A percentile compares a stretch with the other conserved stretches of the same genome.
Conservation (phyloP, 208 protist genomes). For the Trypanosoma cruzi region DNA sequence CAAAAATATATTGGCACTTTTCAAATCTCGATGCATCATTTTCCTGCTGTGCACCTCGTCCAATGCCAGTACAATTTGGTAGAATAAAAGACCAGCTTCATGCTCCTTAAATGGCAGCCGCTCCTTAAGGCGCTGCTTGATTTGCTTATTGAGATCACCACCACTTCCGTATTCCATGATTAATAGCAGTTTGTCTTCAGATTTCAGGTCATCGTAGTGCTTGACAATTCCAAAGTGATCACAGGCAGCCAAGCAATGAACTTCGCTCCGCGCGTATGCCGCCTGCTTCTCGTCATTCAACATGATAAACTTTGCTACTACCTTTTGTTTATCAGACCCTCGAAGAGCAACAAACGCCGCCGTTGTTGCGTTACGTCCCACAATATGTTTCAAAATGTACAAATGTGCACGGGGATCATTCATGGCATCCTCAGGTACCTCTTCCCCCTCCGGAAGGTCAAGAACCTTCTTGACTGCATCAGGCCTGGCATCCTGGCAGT, state of each 20-base stretch:
- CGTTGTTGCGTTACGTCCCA: slow-evolving; percentile 86
- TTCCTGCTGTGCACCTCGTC: slow-evolving; percentile 83
- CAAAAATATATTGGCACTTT: slow-evolving; percentile 92
- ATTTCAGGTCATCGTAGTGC: slow-evolving; percentile 85
- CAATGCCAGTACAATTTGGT: slow-evolving; percentile 84
- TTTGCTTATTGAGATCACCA: slow-evolving; percentile 88
- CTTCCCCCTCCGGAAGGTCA: slow-evolving; percentile 69
- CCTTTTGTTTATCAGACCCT: slow-evolving; percentile 59
- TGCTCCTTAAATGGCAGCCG: slow-evolving; percentile 79
- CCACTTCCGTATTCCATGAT: slow-evolving; percentile 92
- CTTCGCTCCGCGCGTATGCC: slow-evolving; percentile 80
- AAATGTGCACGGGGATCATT: slow-evolving; percentile 78
- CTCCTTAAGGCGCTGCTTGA: slow-evolving; percentile 80
- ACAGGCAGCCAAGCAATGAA: slow-evolving; percentile 87
- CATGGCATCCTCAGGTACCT: slow-evolving; percentile 41
- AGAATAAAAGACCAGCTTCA: slow-evolving; percentile 85
- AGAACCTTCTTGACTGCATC: slow-evolving; percentile 33
- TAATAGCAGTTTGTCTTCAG: slow-evolving; percentile 79
- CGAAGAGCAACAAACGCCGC: slow-evolving; percentile 81
- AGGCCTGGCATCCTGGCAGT: slow-evolving; percentile 40
- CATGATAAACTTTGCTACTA: slow-evolving; percentile 89
- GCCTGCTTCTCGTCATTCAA: slow-evolving; percentile 86
- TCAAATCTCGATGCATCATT: slow-evolving; percentile 92
- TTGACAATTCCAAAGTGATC: slow-evolving; percentile 90
- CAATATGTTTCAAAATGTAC: slow-evolving; percentile 77